These are phyloP conservation scores for Alternaria ethzedia DNA, from an alignment of 2,329 filamentous ascomycete species.

Conservation along the genomic window DNA sequence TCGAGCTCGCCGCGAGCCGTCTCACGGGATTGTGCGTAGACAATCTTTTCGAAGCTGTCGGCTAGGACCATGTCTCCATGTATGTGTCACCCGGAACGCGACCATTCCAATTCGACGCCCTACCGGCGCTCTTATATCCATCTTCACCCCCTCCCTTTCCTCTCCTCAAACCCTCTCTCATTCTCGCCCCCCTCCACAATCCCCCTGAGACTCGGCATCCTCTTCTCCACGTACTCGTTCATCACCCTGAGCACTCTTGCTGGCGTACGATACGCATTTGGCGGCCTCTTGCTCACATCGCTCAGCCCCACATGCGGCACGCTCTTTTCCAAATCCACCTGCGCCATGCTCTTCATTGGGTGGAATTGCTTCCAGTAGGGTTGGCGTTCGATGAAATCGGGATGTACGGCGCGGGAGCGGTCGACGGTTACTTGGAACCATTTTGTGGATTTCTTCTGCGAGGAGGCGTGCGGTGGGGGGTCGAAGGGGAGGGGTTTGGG, in stretches of 20 bases:
- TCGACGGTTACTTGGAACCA: slow-evolving; percentile 53
- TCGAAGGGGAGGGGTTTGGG: slow-evolving; percentile 34
- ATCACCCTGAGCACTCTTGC: slow-evolving; percentile 32
- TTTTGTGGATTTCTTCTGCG: slow-evolving; percentile 25
- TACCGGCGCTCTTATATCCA: not conserved
- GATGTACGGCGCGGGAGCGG: slow-evolving; percentile 47
- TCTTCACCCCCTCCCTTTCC: not conserved
- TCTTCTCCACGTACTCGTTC: slow-evolving; percentile 28
- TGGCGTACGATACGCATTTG: slow-evolving; percentile 43
- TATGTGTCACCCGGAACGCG: not conserved
- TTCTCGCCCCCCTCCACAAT: slow-evolving; percentile 35
- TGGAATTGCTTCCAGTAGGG: slow-evolving; percentile 42
- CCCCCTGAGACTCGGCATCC: slow-evolving; percentile 41
- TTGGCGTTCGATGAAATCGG: slow-evolving; percentile 50
- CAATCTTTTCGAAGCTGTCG: not conserved
- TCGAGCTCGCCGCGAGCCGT: not conserved
- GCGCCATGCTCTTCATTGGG: slow-evolving; percentile 40
- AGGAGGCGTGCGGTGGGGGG: not conserved
- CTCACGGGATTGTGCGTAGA: not conserved
- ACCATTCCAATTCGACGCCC: not conserved
- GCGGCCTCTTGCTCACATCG: slow-evolving; percentile 47
- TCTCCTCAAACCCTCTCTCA: not conserved
- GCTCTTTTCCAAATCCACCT: slow-evolving; percentile 47
- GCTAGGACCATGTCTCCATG: not conserved
- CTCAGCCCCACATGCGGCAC: slow-evolving; percentile 52